Base-by-base conservation (phyloP, 306 rosid genomes). In the Cercis canadensis region DNA sequence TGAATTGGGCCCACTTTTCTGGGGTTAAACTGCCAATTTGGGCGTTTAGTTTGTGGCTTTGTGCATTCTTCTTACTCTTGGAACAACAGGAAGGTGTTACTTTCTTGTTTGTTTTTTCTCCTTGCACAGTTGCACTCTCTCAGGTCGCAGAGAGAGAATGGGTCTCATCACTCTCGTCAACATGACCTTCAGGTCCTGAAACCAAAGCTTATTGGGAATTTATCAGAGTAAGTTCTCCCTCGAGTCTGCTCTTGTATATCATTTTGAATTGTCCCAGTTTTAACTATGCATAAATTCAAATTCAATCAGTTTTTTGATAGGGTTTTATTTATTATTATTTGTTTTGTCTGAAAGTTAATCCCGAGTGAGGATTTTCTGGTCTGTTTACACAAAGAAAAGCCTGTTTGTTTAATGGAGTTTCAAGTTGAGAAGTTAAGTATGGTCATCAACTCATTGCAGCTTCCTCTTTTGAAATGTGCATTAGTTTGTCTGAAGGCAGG, bases 1-100 rank as follows among this genome's bases (percentile, higher is more conserved):
- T 29, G 9, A 53, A 55, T 32, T 49, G 9, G 41, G 45, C 65
- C 33, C 44, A 65, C 44, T 52, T 37, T 49, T 54, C 29, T 67
- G 50, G 45, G 10, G 46, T 18, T 49, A 17, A 66, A 50, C 34
- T 11, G 59, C 31, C 16, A 6, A 15, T 29, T 18, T 32, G 46
- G 33, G 46, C 72, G 45, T 63, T 73, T 45, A 24, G 29, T 24
- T 24, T 24, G 2, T 24, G 29, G 29, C 29, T 3, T 65, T 65
- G 16, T 32, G 18, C 41, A 10, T 51, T 54, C 29, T 53, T 73
- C 37, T 24, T 41, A 13, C 5, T 46, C 9, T 47, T 10, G 41
- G 31, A 46, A 32, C 31, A 32, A 18, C 61, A 12, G 16, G 11
- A 14, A 51, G 37, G 21, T 17, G 40, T n/a, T 13, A 7, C 39